Evolutionary conservation across 2,329 filamentous ascomycete genomes (phyloP).

Genomic region (Sporothrix phasma): DNA sequence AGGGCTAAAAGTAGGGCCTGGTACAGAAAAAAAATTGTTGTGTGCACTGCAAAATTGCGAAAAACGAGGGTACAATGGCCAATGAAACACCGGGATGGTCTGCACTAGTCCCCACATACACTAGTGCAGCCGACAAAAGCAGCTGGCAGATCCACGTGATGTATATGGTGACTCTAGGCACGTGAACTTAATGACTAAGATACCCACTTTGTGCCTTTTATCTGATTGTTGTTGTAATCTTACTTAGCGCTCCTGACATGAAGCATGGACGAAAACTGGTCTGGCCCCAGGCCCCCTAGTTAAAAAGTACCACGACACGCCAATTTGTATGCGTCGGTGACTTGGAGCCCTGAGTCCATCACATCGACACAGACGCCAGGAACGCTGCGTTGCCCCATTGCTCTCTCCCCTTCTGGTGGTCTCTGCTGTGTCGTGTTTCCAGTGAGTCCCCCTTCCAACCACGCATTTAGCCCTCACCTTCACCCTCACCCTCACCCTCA

Average conservation of each 20-base stretch:
- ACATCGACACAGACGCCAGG: constrained; percentile 8
- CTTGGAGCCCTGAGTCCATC: background rate
- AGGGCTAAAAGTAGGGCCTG: constrained; percentile 16
- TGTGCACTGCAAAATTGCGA: constrained; percentile 14
- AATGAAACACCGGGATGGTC: background rate
- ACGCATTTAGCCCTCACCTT: background rate
- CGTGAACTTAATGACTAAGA: background rate
- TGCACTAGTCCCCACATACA: no score
- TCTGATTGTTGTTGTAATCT: constrained; percentile 1
- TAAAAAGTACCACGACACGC: constrained; percentile 11
- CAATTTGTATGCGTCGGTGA: constrained; percentile 6
- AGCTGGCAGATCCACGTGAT: background rate
- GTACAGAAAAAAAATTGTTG: constrained; percentile 17
- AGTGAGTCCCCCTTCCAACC: background rate
- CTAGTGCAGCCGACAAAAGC: background rate
- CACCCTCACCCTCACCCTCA: background rate
- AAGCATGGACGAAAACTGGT: constrained; percentile 8
- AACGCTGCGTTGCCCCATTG: background rate
- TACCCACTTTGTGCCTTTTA: background rate
- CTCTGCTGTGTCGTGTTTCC: constrained; percentile 1
- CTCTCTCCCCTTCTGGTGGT: constrained; percentile 1
- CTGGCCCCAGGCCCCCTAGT: background rate
- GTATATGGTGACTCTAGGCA: background rate
- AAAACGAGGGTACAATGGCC: constrained; percentile 11
- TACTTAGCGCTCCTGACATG: constrained; percentile 2